phyloP scores from a whole-genome alignment of 495 filamentous ascomycete genomes.

The Talaromyces stipitatus region DNA sequence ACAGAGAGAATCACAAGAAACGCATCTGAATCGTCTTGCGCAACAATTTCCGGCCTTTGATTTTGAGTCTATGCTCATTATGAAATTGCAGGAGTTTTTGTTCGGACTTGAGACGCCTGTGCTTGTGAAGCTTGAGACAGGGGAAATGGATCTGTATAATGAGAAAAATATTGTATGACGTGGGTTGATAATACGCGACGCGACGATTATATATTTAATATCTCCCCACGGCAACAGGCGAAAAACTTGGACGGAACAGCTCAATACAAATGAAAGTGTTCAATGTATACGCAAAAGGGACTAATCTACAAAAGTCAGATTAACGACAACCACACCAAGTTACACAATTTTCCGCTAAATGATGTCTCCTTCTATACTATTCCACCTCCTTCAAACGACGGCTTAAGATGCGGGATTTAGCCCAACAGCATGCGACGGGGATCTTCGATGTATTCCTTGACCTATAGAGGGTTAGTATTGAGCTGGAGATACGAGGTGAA shows the following conservation, averaged over 20 bases:
- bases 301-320: neutral
- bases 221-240: neutral
- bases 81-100: conserved; percentile 29
- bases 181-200: neutral
- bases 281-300: neutral
- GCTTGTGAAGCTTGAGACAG: conserved; percentile 38
- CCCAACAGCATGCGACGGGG: conserved; percentile 82
- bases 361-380: neutral
- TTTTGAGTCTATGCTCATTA: conserved; percentile 19
- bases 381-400: neutral
- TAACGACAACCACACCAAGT: neutral
- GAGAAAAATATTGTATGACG: neutral
- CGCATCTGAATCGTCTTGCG: conserved; percentile 4
- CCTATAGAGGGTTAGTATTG: conserved; percentile 20
- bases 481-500: neutral
- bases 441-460: conserved; percentile 98
- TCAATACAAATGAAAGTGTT: conserved; percentile 9
- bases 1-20: conserved; percentile 2
- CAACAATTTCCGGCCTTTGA: conserved; percentile 8
- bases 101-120: conserved; percentile 28
- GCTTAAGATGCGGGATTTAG: conserved; percentile 13
- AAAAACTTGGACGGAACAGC: conserved; percentile 21
- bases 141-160: conserved; percentile 5
- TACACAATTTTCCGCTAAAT: neutral
- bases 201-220: neutral